These are phyloP conservation scores for Lagenaria siceraria DNA, from an alignment of 306 rosid genomes.

Conservation along the genomic window DNA sequence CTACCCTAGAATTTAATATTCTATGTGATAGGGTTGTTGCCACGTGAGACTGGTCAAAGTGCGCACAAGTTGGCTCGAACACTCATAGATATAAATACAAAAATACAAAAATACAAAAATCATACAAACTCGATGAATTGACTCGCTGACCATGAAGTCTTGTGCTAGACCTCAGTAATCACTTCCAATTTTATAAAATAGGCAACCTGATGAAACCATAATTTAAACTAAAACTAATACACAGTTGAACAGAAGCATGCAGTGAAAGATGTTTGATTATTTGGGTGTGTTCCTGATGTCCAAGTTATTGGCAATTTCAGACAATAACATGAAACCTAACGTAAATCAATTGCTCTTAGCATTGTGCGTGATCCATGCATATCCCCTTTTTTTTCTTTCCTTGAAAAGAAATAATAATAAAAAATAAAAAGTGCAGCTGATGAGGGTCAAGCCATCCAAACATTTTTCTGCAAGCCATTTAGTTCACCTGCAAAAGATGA, in stretches of 20 bases:
- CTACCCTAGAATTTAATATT: too few relatives aligned
- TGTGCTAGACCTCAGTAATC: neutral
- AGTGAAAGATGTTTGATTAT: neutral
- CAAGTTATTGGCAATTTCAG: neutral
- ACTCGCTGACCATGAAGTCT: neutral
- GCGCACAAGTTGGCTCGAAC: too few relatives aligned
- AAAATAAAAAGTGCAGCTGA: neutral
- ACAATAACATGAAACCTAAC: neutral
- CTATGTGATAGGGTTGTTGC: too few relatives aligned
- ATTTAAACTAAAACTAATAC: neutral
- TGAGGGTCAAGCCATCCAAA: slow-evolving; percentile 3
- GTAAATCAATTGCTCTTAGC: neutral
- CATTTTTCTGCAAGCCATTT: neutral
- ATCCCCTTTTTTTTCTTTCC: neutral
- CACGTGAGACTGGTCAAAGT: too few relatives aligned
- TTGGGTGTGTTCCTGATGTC: neutral
- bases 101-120: neutral
- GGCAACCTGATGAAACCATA: neutral
- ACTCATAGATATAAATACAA: too few relatives aligned
- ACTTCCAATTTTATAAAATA: neutral
- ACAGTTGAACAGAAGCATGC: neutral
- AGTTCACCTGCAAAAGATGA: slow-evolving; percentile 4
- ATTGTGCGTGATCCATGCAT: neutral
- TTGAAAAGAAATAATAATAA: neutral
- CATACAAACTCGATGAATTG: neutral